Base-by-base conservation (phyloP, 2,329 filamentous ascomycete genomes). In the Ophiostoma tasmaniense region DNA sequence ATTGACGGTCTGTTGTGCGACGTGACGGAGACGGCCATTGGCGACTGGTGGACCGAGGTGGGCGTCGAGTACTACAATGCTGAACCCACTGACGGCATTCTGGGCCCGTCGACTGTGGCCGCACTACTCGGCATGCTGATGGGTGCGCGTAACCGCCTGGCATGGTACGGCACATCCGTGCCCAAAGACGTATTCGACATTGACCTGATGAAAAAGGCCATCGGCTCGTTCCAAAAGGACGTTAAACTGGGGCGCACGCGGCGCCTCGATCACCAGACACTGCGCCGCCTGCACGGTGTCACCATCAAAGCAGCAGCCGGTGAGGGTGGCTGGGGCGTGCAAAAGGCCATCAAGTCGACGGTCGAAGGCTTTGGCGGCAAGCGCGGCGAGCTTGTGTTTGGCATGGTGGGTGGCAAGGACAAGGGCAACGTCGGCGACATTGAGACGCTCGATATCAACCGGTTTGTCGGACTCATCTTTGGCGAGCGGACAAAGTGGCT, bases 41-140 rank as follows among this genome's bases (percentile, higher is more conserved):
- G 89, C 71, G 91, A 97, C 77, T 99, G 95, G 95, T 98, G 95
- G 95, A 89, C 91, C 1, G 92, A 97, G 75, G 90, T 97, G 70
- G 95, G 95, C 1, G 89, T 89, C 0, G 94, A 98, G 73, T 89
- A 95, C 75, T 97, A 94, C 81, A 96, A 94, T 68, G 87, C 93
- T 42, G 95, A 98, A 77, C 94, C 95, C 1, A 90, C 90, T 11
- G 95, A 99, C 79, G 94, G 94, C 14, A 93, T 96, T 28, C 81
- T 99, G 2, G 95, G 95, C 0, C 93, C 95, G 1, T 96, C 92
- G 0, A 97, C 93, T 0, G 93, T 98, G 8, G 88, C 93, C 28
- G 94, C 91, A 1, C 79, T 99, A 25, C 81, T 99, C 4, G 95
- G 95, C 3, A 89, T 95, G 77, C 81, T 97, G 7, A 90, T 97